Percentiles rank a stretch among this genome's conserved stretches.
phyloP scores from a whole-genome alignment of 176 grass and related monocot species.

The Oryza longistaminata region DNA sequence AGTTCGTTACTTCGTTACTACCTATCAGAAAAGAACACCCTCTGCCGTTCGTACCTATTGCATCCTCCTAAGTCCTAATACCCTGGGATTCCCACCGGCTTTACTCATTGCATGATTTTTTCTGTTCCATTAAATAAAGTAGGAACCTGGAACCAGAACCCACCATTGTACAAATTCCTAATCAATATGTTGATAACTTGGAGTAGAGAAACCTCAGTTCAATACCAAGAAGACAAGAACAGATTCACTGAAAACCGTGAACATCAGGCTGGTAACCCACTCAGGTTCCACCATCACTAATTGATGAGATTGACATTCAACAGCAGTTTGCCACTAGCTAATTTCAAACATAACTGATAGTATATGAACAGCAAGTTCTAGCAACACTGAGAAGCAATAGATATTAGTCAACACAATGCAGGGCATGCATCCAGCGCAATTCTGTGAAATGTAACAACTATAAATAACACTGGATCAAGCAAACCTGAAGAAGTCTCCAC shows the following conservation, averaged over 20 bases:
- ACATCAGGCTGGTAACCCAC: neutral
- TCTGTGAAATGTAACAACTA: neutral
- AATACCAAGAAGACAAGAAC: neutral
- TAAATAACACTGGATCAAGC: neutral
- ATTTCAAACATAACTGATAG: neutral
- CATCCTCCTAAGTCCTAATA: neutral
- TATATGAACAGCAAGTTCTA: neutral
- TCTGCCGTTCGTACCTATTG: neutral
- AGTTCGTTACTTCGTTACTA: neutral
- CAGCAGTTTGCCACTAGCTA: neutral
- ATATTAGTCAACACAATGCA: neutral
- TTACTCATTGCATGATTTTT: neutral
- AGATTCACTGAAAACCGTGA: neutral
- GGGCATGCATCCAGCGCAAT: slow-evolving; percentile 4
- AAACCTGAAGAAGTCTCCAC: slow-evolving; percentile 72
- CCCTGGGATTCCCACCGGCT: neutral
- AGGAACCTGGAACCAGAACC: neutral
- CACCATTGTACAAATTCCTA: neutral
- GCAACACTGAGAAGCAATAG: neutral
- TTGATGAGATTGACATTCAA: neutral
- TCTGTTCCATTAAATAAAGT: neutral
- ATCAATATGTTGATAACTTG: neutral
- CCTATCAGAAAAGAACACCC: neutral
- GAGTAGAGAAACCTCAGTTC: neutral
- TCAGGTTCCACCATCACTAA: neutral